Base-by-base conservation (phyloP, 257 asterid species). In the Nemophila menziesii region DNA sequence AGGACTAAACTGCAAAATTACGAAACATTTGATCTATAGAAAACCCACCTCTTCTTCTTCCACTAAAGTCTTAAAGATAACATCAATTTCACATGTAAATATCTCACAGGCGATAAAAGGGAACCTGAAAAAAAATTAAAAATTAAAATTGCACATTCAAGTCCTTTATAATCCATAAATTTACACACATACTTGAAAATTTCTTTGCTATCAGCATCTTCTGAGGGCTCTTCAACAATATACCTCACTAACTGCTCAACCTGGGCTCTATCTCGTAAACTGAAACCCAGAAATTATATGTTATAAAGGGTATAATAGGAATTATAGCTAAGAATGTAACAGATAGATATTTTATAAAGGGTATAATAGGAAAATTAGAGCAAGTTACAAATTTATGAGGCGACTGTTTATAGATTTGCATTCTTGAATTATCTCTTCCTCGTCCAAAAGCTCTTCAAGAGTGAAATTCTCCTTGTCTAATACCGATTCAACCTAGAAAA, bases 371-470 rank as follows among this genome's bases (percentile, higher is more conserved):
- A 38, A 21, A 26, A 20, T 19, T 24, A 49, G 20, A 36, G 48
- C 22, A 22, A 1, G 57, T 51, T 90, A 90, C 99, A 90, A 90
- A 66, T 90, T 90, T 62, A 90, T 79, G 40, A 90, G 99, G 52
- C 99, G 94, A 44, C 92, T 74, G 77, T 90, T 90, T 51, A 90
- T 66, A 55, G 93, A 92, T 71, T 90, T 90, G 96, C 99, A 90
- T 63, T 90, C 99, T 82, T 90, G 99, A 57, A 90, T 85, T 57
- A 81, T 81, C 74, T 90, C 99, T 67, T 90, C 99, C 66, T 81
- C 99, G 52, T 90, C 99, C 80, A 90, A 68, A 59, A 90, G 99
- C 71, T 90, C 99, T 58, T 90, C 99, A 76, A 90, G 58, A 1
- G 93, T 63, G 75, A 66, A 81, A 57, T 69, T 70, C 39, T 90